These are phyloP conservation scores for Neofusicoccum kwambonambiense DNA, from an alignment of 2,329 filamentous ascomycete species.

Conservation along the genomic window DNA sequence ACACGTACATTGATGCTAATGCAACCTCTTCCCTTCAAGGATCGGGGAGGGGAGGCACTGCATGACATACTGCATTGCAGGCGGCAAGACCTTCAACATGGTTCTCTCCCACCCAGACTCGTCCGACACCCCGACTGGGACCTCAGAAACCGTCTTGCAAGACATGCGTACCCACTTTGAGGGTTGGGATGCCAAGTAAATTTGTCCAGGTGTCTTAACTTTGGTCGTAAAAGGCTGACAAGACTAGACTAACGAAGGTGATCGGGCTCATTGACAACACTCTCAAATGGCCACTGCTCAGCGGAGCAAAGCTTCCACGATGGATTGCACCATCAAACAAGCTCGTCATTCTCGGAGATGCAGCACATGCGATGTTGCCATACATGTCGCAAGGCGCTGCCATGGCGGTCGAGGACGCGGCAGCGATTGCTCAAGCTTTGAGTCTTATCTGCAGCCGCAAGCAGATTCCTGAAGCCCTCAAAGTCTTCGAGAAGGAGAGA, in stretches of 20 bases:
- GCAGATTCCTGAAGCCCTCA: conserved; percentile 34
- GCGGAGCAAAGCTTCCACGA: conserved; percentile 17
- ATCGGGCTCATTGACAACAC: conserved; percentile 26
- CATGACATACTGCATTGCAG: conserved; percentile 49
- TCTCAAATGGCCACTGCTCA: conserved; percentile 25
- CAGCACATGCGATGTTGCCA: conserved; percentile 26
- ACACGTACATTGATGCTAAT: conserved; percentile 22
- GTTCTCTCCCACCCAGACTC: conserved; percentile 63
- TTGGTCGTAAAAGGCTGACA: background rate
- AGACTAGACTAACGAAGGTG: conserved; percentile 28
- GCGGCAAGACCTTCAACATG: conserved; percentile 61
- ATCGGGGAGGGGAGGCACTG: conserved; percentile 46
- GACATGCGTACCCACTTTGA: conserved; percentile 60
- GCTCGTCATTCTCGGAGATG: conserved; percentile 25
- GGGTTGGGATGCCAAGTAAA: conserved; percentile 57
- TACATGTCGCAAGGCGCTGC: conserved; percentile 52
- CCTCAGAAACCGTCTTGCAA: conserved; percentile 52
- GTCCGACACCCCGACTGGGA: conserved; percentile 52
- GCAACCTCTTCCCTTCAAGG: conserved; percentile 15
- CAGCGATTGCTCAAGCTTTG: conserved; percentile 54
- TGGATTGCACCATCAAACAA: conserved; percentile 23
- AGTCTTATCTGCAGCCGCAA: conserved; percentile 24
- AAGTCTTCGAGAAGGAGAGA: conserved; percentile 40
- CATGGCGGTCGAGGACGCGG: conserved; percentile 65
- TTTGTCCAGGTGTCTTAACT: background rate